Evolutionary conservation across 2,329 filamentous ascomycete genomes (phyloP).

Genomic region (Byssochlamys sp.): DNA sequence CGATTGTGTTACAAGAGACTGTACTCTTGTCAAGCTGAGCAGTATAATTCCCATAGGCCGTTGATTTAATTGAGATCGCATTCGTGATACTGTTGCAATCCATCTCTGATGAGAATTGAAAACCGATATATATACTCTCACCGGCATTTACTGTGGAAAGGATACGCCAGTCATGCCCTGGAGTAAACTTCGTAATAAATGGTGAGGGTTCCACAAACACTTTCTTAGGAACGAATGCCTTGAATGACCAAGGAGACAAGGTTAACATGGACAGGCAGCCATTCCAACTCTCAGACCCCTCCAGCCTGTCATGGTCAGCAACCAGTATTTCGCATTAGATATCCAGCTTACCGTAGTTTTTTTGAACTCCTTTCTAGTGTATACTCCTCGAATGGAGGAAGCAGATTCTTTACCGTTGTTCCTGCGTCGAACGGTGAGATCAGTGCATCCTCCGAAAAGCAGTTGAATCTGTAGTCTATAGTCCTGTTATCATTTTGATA

Average conservation of each 20-base stretch:
- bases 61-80: conserved; percentile 41
- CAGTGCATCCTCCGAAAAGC: conserved; percentile 37
- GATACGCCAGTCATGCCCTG: conserved; percentile 48
- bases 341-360: conserved; percentile 23
- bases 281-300: conserved; percentile 34
- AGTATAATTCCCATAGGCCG: conserved; percentile 33
- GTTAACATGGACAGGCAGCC: conserved; percentile 44
- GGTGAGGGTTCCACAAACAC: conserved; percentile 41
- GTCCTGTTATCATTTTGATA: conserved; percentile 32
- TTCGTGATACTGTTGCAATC: conserved; percentile 43
- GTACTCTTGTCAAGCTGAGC: conserved; percentile 33
- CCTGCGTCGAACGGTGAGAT: conserved; percentile 44
- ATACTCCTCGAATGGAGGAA: conserved; percentile 48
- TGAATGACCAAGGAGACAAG: conserved; percentile 45
- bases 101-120: conserved; percentile 50
- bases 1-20: conserved; percentile 33
- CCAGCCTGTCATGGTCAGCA: conserved; percentile 18
- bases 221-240: conserved; percentile 44
- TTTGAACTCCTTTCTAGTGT: conserved; percentile 35
- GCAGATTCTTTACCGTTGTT: conserved; percentile 48
- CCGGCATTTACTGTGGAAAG: conserved; percentile 32
- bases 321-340: background rate
- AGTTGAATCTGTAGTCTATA: conserved; percentile 45
- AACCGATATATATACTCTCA: conserved; percentile 37
- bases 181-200: conserved; percentile 46